A percentile compares a stretch with the other conserved stretches of the same genome.
Conservation (phyloP, 2,329 filamentous ascomycete genomes). For the Penicillium nordicum region DNA sequence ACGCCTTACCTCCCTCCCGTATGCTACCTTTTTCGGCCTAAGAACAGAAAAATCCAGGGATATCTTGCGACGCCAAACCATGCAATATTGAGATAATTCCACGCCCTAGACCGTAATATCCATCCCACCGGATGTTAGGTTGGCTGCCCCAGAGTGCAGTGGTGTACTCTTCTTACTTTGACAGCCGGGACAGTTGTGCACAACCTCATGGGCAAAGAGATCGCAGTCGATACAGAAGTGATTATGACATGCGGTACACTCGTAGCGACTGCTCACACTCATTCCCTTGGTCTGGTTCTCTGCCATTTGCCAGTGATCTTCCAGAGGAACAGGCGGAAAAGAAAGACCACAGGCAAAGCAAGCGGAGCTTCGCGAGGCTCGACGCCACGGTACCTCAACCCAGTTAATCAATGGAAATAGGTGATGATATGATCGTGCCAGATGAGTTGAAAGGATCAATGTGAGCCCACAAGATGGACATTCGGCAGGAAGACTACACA, state of each 20-base stretch:
- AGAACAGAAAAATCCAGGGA: not conserved
- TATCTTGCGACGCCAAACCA: slow-evolving; percentile 14
- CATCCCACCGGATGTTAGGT: slow-evolving; percentile 33
- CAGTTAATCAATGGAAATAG: slow-evolving; percentile 87
- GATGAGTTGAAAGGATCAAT: slow-evolving; percentile 87
- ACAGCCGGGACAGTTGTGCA: slow-evolving; percentile 95
- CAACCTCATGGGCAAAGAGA: slow-evolving; percentile 86
- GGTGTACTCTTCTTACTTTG: slow-evolving; percentile 45
- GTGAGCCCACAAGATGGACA: slow-evolving; percentile 90
- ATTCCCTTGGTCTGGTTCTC: slow-evolving; percentile 58
- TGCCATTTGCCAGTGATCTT: slow-evolving; percentile 33
- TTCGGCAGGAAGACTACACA: slow-evolving; percentile 84
- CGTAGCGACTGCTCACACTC: slow-evolving; percentile 83
- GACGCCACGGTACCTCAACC: slow-evolving; percentile 80
- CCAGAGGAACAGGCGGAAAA: slow-evolving; percentile 59
- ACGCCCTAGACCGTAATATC: slow-evolving; percentile 27
- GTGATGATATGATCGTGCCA: slow-evolving; percentile 90
- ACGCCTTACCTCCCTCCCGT: not conserved
- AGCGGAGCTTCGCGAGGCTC: slow-evolving; percentile 59
- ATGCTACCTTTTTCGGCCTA: not conserved
- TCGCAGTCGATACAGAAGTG: slow-evolving; percentile 99
- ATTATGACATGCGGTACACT: slow-evolving; percentile 77
- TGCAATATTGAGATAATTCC: slow-evolving; percentile 5
- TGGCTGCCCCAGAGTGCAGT: slow-evolving; percentile 7
- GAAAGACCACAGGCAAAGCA: slow-evolving; percentile 75